Percentiles rank a stretch among this genome's conserved stretches.
Conservation (phyloP, 768 basidiomycete species). For the Coprinellus aureogranulatus region DNA sequence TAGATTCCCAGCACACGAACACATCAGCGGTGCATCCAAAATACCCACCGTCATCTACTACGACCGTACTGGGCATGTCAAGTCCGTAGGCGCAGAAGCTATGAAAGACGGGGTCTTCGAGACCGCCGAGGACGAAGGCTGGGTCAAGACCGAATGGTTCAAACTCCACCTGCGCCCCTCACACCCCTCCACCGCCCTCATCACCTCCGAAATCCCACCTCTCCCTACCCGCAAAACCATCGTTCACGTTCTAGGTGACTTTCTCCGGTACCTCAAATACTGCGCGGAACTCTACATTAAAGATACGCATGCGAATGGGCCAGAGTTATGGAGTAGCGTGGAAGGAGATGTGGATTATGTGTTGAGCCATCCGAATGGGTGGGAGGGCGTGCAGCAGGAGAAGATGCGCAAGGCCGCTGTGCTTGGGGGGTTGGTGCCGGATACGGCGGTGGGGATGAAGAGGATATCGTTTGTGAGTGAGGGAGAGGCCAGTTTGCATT, state of each 20-base stretch:
- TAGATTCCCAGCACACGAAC: slow-evolving; percentile 44
- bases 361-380: slow-evolving; percentile 52
- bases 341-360: slow-evolving; percentile 38
- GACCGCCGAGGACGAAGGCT: slow-evolving; percentile 40
- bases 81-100: slow-evolving; percentile 44
- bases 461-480: slow-evolving; percentile 50
- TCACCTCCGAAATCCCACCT: slow-evolving; percentile 24
- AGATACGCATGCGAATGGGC: slow-evolving; percentile 33
- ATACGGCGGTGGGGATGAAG: slow-evolving; percentile 25
- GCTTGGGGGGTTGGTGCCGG: slow-evolving; percentile 41
- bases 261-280: slow-evolving; percentile 36
- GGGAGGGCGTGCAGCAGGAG: slow-evolving; percentile 51
- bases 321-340: slow-evolving; percentile 16
- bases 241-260: slow-evolving; percentile 38
- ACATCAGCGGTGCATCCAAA: slow-evolving; percentile 40
- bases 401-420: slow-evolving; percentile 47
- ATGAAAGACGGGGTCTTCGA: slow-evolving; percentile 32
- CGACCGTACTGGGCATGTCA: slow-evolving; percentile 31
- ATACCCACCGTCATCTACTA: slow-evolving; percentile 50
- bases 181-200: slow-evolving; percentile 29
- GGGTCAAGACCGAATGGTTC: slow-evolving; percentile 48
- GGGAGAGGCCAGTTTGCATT: slow-evolving; percentile 55
- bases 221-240: slow-evolving; percentile 35
- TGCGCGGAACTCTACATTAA: slow-evolving; percentile 36
- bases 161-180: slow-evolving; percentile 42